phyloP scores from a whole-genome alignment of 2,329 filamentous ascomycete species.

The Acephala macrosclerotiorum region DNA sequence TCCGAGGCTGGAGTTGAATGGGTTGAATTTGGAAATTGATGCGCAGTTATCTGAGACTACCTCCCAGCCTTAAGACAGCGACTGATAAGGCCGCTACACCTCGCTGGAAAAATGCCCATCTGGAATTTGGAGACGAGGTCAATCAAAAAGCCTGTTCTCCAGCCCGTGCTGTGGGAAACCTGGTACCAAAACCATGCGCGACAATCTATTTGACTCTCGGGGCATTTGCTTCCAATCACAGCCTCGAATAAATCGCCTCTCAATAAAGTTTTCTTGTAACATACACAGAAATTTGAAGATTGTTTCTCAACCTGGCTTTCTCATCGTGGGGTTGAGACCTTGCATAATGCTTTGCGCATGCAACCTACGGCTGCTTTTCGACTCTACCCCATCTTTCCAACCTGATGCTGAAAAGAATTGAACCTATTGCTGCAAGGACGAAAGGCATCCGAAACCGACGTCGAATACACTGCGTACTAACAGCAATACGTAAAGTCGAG shows the following conservation, averaged over 20 bases:
- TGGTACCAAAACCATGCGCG: background rate
- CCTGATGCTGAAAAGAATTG: background rate
- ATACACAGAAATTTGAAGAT: background rate
- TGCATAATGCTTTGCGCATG: background rate
- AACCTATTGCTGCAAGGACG: no score
- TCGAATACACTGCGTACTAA: background rate
- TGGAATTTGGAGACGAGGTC: conserved; percentile 3
- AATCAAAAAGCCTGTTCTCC: conserved; percentile 10
- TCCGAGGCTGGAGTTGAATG: background rate
- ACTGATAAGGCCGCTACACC: background rate
- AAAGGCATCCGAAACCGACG: conserved; percentile 9
- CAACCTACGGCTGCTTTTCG: background rate
- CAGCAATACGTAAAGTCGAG: background rate
- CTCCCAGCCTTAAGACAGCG: background rate
- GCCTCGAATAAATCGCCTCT: background rate
- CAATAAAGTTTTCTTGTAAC: conserved; percentile 8
- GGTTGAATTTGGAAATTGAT: conserved; percentile 2
- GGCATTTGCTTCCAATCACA: conserved; percentile 2
- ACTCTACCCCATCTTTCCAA: background rate
- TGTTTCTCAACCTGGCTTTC: background rate
- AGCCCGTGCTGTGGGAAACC: conserved; percentile 6
- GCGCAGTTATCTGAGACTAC: background rate
- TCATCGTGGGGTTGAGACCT: background rate
- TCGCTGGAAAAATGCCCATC: background rate
- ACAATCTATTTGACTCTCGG: conserved; percentile 9